Evolutionary conservation across 2,329 filamentous ascomycete genomes (phyloP).

Genomic region (Talaromyces pinophilus): DNA sequence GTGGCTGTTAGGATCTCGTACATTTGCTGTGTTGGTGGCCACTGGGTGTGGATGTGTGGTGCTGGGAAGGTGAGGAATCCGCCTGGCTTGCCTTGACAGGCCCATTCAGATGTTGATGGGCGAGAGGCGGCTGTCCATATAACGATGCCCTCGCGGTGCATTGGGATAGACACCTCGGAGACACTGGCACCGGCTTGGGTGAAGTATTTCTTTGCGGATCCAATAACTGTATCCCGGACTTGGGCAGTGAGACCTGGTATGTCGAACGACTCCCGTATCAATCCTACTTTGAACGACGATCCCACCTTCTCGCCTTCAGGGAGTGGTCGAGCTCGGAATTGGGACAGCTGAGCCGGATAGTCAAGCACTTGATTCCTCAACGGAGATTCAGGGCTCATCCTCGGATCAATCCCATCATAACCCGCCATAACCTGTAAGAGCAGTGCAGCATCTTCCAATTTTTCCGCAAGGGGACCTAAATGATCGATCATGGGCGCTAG

Average conservation of each 20-base stretch:
- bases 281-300: constrained; percentile 47
- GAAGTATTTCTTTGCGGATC: constrained; percentile 41
- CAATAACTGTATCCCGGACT: constrained; percentile 42
- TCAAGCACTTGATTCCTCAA: constrained; percentile 36
- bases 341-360: constrained; percentile 35
- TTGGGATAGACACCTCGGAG: constrained; percentile 49
- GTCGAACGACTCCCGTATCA: constrained; percentile 50
- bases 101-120: constrained; percentile 36
- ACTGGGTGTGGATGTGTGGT: constrained; percentile 35
- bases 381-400: constrained; percentile 44
- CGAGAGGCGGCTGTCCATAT: constrained; percentile 51
- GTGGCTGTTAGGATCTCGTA: constrained; percentile 47
- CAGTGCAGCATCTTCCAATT: constrained; percentile 46
- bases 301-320: constrained; percentile 31
- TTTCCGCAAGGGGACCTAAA: constrained; percentile 49
- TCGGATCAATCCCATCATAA: constrained; percentile 52
- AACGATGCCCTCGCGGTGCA: constrained; percentile 47
- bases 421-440: constrained; percentile 51
- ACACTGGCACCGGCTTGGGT: constrained; percentile 48
- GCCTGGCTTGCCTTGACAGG: constrained; percentile 34
- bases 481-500: constrained; percentile 49
- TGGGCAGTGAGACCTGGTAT: constrained; percentile 41
- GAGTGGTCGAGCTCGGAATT: neutral
- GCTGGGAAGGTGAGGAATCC: constrained; percentile 37
- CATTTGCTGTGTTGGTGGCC: constrained; percentile 44